Conservation (phyloP, 305 asterid species). For the Fraxinus angustifolia region DNA sequence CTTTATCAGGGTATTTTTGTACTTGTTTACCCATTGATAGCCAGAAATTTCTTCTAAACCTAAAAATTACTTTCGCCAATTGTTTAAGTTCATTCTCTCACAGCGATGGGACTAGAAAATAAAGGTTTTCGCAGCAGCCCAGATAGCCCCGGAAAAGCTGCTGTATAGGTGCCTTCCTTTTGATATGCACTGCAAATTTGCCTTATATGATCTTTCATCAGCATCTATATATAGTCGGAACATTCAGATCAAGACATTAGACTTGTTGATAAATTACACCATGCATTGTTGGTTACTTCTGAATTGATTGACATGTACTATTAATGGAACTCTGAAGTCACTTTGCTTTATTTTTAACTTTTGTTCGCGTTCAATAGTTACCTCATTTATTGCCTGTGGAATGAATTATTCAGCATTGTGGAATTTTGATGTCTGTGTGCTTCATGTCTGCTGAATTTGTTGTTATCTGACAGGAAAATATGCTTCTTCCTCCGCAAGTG, state of each 20-base stretch:
- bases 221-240: background rate
- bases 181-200: background rate
- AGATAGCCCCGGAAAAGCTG: background rate
- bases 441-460: constrained; percentile 6
- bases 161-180: background rate
- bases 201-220: background rate
- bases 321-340: background rate
- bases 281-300: background rate
- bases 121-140: background rate
- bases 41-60: background rate
- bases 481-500: constrained; percentile 75
- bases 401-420: background rate
- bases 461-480: constrained; percentile 42
- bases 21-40: background rate
- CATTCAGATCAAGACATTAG: background rate
- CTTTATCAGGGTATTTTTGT: background rate
- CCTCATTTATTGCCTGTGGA: background rate
- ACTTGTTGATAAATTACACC: too few species aligned
- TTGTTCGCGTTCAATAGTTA: background rate
- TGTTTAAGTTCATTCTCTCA: background rate
- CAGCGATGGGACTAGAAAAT: background rate
- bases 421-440: background rate
- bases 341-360: background rate
- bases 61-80: background rate
- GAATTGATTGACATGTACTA: background rate